Conservation (phyloP, 805 yeast genomes). For the Metschnikowia drakensbergensis region DNA sequence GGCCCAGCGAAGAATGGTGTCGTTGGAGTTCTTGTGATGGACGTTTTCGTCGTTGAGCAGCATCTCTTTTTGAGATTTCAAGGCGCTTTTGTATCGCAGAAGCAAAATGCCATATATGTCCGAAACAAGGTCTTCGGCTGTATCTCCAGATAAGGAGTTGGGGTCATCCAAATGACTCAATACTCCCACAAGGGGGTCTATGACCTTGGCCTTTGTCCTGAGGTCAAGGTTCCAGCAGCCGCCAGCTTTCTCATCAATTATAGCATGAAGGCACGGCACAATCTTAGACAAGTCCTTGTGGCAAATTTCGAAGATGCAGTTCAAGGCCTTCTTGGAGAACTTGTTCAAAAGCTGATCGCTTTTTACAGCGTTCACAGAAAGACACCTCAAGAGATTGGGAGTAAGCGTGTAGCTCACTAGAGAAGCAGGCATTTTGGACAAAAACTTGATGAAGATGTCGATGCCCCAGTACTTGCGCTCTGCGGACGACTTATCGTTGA, state of each 20-base stretch:
- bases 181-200: constrained; percentile 36
- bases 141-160: constrained; percentile 11
- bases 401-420: constrained; percentile 42
- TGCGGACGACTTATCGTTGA: constrained; percentile 70
- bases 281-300: constrained; percentile 37
- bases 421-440: constrained; percentile 22
- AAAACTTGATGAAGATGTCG: constrained; percentile 56
- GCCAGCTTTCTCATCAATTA: constrained; percentile 31
- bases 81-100: constrained; percentile 21
- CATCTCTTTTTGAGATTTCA: constrained; percentile 17
- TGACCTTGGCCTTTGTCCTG: constrained; percentile 68
- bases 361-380: constrained; percentile 74
- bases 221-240: constrained; percentile 73
- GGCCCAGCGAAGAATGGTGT: constrained; percentile 50
- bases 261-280: constrained; percentile 25
- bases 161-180: constrained; percentile 17
- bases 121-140: constrained; percentile 17
- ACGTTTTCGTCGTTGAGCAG: constrained; percentile 15
- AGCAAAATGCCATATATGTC: constrained; percentile 24
- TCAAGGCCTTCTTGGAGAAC: constrained; percentile 53
- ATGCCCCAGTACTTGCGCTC: constrained; percentile 88
- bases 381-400: constrained; percentile 63
- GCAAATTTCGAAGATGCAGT: constrained; percentile 39
- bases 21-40: constrained; percentile 23
- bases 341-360: constrained; percentile 62